Percentiles rank a stretch among this genome's conserved stretches.
phyloP scores from a whole-genome alignment of 2,329 filamentous ascomycete genomes.

The Colletotrichum liriopes region DNA sequence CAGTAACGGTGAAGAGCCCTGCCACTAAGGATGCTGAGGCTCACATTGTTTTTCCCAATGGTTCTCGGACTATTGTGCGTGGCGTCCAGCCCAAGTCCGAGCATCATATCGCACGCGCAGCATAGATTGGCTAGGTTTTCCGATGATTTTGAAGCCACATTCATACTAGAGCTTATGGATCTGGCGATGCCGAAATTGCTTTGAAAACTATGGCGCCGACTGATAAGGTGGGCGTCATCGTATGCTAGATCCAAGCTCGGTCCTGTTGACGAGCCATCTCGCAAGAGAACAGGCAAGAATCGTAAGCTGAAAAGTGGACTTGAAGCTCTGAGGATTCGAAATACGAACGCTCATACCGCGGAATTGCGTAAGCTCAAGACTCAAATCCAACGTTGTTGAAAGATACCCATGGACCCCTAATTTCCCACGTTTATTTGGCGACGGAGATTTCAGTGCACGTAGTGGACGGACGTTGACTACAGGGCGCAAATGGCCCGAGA shows the following conservation, averaged over 20 bases:
- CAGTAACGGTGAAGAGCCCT: constrained; percentile 15
- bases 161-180: neutral
- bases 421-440: constrained; percentile 12
- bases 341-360: neutral
- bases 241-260: neutral
- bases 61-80: constrained; percentile 7
- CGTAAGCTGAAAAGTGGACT: neutral
- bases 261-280: neutral
- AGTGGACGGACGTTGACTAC: constrained; percentile 3
- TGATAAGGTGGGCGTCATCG: neutral
- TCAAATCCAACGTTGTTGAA: neutral
- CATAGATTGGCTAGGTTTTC: neutral
- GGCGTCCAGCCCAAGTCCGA: constrained; percentile 10
- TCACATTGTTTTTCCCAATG: constrained; percentile 22
- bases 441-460: constrained; percentile 19
- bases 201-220: neutral
- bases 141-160: neutral
- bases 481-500: constrained; percentile 10
- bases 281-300: neutral
- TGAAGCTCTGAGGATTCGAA: neutral
- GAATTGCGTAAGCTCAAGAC: neutral
- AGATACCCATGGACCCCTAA: constrained; percentile 22
- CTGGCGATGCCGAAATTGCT: neutral
- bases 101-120: neutral
- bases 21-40: constrained; percentile 1